phyloP scores from a whole-genome alignment of 208 protist species.

The Trypanosoma theileri region DNA sequence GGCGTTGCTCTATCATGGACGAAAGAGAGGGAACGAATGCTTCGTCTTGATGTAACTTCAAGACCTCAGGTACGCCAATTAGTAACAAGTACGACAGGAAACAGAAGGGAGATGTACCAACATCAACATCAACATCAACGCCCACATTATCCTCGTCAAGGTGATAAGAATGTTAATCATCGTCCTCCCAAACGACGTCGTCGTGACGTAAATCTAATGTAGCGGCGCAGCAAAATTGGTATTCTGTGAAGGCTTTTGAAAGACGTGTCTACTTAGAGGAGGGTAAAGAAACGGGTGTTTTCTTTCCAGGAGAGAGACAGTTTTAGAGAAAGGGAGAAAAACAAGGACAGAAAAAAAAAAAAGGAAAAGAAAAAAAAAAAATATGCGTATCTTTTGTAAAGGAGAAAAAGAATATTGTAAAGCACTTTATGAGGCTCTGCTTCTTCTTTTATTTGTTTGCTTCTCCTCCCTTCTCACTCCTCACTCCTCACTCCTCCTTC shows the following conservation, averaged over 20 bases:
- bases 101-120: not conserved
- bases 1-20: conserved; percentile 14
- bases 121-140: not conserved
- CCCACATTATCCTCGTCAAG: not conserved
- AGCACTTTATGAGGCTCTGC: too few relatives aligned
- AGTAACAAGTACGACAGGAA: not conserved
- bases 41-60: not conserved
- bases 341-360: too few relatives aligned
- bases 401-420: too few relatives aligned
- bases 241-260: not conserved
- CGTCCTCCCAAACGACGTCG: conserved; percentile 10
- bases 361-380: not conserved
- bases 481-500: too few relatives aligned
- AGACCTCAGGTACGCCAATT: not conserved
- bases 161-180: not conserved
- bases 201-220: not conserved
- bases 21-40: conserved; percentile 8
- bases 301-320: not conserved
- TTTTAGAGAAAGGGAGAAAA: not conserved
- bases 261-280: not conserved
- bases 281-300: not conserved
- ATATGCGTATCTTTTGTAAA: not conserved
- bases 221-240: not conserved
- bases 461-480: too few relatives aligned
- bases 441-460: conserved; percentile 1